phyloP scores from a whole-genome alignment of 2,329 filamentous ascomycete genomes.

The Exophiala lecanii-corni region DNA sequence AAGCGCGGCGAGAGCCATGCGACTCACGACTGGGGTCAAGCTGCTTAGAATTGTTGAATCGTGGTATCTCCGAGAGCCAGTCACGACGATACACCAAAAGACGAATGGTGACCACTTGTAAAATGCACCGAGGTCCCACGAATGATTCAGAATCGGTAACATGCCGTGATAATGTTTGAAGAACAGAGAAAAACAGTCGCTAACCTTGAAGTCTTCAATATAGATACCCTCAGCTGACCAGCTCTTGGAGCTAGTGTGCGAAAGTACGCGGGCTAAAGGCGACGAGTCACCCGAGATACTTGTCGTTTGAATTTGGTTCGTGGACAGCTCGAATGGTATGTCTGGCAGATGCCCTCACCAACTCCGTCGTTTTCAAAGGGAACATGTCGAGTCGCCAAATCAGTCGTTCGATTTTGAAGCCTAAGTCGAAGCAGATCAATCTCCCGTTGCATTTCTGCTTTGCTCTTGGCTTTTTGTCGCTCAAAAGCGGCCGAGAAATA shows the following conservation, averaged over 20 bases:
- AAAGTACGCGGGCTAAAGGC: not conserved
- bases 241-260: not conserved
- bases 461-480: constrained; percentile 2
- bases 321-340: not conserved
- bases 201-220: constrained; percentile 2
- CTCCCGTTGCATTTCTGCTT: constrained; percentile 9
- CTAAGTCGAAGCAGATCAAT: constrained; percentile 2
- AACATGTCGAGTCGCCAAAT: too few relatives aligned
- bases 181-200: constrained; percentile 3
- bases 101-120: constrained; percentile 5
- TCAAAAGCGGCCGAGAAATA: not conserved
- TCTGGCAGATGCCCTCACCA: too few relatives aligned
- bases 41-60: constrained; percentile 5
- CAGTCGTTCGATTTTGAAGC: not conserved
- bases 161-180: constrained; percentile 10
- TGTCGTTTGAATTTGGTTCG: not conserved
- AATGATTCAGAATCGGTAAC: constrained; percentile 6
- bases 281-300: not conserved
- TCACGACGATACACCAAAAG: constrained; percentile 8
- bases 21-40: constrained; percentile 1
- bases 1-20: constrained; percentile 1
- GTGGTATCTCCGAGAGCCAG: constrained; percentile 9
- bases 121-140: not conserved
- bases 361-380: too few relatives aligned
- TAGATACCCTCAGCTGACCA: not conserved